Evolutionary conservation across 1,284 basidiomycete species (phyloP).

Genomic region (Ustilago bromivora): DNA sequence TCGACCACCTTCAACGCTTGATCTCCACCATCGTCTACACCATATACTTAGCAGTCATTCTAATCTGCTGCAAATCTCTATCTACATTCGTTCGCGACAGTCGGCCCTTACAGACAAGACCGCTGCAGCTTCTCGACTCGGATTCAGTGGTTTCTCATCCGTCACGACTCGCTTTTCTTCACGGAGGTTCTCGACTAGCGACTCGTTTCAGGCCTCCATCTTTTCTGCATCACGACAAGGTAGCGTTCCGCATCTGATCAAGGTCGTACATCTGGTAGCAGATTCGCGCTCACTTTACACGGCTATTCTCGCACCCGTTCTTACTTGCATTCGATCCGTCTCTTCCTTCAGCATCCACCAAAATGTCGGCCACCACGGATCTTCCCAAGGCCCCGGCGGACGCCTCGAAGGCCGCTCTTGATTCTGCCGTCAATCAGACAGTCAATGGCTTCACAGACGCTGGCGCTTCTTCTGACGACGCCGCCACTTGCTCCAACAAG

Average conservation of each 20-base stretch:
- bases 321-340: background rate
- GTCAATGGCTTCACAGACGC: conserved; percentile 24
- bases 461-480: conserved; percentile 17
- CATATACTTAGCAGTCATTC: background rate
- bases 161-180: background rate
- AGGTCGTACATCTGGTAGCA: background rate
- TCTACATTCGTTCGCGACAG: background rate
- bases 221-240: background rate
- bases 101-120: background rate
- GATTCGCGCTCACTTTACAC: background rate
- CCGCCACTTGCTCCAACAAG: conserved; percentile 11
- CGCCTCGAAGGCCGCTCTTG: conserved; percentile 59
- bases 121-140: background rate
- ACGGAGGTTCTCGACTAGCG: background rate
- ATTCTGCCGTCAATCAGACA: conserved; percentile 51
- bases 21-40: background rate
- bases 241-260: background rate
- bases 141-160: background rate
- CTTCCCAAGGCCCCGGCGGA: conserved; percentile 56
- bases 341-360: background rate
- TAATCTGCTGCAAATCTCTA: background rate
- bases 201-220: background rate
- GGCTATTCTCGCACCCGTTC: background rate
- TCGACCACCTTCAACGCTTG: background rate
- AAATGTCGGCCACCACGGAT: conserved; percentile 42